Evolutionary conservation across 257 asterid genomes (phyloP).

Genomic region (Jacaranda copaia): DNA sequence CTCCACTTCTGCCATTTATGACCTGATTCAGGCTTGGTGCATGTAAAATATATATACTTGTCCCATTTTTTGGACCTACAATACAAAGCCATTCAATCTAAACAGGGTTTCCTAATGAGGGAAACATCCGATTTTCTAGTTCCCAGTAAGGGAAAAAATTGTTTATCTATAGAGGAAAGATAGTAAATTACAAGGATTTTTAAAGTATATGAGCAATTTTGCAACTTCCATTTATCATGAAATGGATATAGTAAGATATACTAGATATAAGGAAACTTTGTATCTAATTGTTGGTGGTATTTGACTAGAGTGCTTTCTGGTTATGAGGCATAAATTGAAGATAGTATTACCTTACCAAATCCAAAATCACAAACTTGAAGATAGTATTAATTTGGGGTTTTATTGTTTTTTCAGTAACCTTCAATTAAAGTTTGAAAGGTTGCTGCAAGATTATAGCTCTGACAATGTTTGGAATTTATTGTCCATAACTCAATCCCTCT

Average conservation of each 20-base stretch:
- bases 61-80: not conserved
- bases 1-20: not conserved
- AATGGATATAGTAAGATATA: not conserved
- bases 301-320: not conserved
- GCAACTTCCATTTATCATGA: not conserved
- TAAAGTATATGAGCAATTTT: slow-evolving; percentile 12
- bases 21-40: not conserved
- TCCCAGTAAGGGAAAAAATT: not conserved
- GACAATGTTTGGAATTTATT: slow-evolving; percentile 1
- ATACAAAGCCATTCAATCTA: not conserved
- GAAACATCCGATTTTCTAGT: not conserved
- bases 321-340: not conserved
- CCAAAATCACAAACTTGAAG: not conserved
- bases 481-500: not conserved
- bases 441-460: not conserved
- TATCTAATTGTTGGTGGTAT: not conserved
- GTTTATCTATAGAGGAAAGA: not conserved
- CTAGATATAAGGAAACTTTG: not conserved
- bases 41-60: not conserved
- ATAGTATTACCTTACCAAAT: not conserved
- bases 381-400: not conserved
- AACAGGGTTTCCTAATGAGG: not conserved
- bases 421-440: not conserved
- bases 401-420: not conserved
- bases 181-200: not conserved